Evolutionary conservation across 768 basidiomycete species (phyloP), one percentile per base, ranked within the genome.

Genomic region (Suillus luteus): DNA sequence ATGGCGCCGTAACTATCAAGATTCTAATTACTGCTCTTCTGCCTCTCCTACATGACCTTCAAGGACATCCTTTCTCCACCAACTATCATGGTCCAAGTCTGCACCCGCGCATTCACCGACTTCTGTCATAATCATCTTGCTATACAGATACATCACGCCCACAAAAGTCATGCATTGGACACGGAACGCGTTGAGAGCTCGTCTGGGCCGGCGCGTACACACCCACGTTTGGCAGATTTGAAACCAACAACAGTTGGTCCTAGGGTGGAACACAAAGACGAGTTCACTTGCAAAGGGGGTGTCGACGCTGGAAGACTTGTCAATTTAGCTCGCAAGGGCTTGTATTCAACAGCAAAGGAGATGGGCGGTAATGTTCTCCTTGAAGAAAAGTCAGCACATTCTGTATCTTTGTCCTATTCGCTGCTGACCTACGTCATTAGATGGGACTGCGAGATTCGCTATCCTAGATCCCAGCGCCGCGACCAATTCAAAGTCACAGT

Each of bases 331-430:
- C 75, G 77, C 51, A 73, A 72, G 62, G 69, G 70, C 14, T 60
- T 78, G 5, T 77, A 75, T 62, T 72, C 71, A 51, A 38, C 68
- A n/a, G 77, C 76, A 19, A 72, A 68, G 59, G 66, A 65, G 44
- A 74, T 77, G 70, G 77, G 77, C 5, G 79, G 76, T 8, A 79
- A 79, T 58, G 73, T 77, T 41, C 68, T 78, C 6, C 66, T 78
- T 31, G 77, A 78, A 55, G 77, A 78, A 55, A 70, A 73, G 77
- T 79, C 43, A 64, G 76, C 64, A 60, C 49, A 58, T 64, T 64
- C 65, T 64, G 61, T 24, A 60, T 63, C 61, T 67, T 66, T 68
- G 62, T 58, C 49, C 55, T 57, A 62, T 66, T 66, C 12, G 64
- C 63, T 64, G 65, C 65, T 68, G 31, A 65, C 68, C 61, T 9